These are phyloP conservation scores for Boechera retrofracta DNA, from an alignment of 345 rosid species.

Conservation along the genomic window DNA sequence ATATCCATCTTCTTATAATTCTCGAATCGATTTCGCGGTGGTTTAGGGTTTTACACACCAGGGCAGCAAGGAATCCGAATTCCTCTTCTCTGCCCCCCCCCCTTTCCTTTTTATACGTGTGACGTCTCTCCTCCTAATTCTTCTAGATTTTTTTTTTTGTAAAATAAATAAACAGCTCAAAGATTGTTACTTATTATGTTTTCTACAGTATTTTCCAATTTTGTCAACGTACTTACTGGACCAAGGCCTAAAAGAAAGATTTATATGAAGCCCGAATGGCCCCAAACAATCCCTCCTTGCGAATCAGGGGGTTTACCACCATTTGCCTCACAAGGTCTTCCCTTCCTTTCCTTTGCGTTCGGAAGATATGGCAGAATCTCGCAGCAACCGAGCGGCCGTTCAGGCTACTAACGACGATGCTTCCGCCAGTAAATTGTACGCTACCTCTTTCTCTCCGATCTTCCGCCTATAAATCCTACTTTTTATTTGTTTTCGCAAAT, in stretches of 20 bases:
- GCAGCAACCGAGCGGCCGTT: constrained; percentile 82
- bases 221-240: background rate
- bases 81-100: too few species aligned
- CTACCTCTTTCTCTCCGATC: constrained; percentile 7
- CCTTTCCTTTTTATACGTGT: background rate
- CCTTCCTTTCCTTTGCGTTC: background rate
- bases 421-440: constrained; percentile 86
- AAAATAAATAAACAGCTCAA: too few species aligned
- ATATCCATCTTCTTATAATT: constrained; percentile 44
- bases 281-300: background rate
- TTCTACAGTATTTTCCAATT: too few species aligned
- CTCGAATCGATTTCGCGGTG: background rate
- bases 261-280: constrained; percentile 1
- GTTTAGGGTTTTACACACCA: background rate
- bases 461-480: background rate
- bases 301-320: background rate
- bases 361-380: constrained; percentile 56
- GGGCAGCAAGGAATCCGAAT: background rate
- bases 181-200: too few species aligned
- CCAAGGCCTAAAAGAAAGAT: constrained; percentile 1
- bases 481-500: background rate
- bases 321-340: background rate
- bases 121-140: background rate
- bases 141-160: background rate
- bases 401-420: constrained; percentile 99